Evolutionary conservation across 352 stramenopile genomes (phyloP).

Genomic region (Pythium brachiatum): DNA sequence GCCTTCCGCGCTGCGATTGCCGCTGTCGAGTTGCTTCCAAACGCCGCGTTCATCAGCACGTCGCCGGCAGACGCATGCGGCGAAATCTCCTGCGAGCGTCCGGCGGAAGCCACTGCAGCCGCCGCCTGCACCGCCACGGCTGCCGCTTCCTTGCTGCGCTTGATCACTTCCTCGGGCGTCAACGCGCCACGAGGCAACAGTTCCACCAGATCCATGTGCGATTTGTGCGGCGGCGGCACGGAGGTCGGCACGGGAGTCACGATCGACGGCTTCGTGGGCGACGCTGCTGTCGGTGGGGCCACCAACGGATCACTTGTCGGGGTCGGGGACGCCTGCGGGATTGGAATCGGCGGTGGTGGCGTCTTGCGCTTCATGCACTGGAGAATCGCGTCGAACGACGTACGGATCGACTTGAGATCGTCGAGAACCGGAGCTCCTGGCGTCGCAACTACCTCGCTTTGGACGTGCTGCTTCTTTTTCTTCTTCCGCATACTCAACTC

Average conservation of each 20-base stretch:
- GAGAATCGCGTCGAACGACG: conserved; percentile 81
- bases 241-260: conserved; percentile 31
- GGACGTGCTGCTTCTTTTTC: conserved; percentile 36
- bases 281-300: not conserved
- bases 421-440: conserved; percentile 32
- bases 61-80: conserved; percentile 48
- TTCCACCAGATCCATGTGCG: conserved; percentile 70
- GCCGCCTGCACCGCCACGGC: conserved; percentile 72
- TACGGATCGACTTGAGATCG: conserved; percentile 76
- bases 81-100: conserved; percentile 33
- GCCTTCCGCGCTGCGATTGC: conserved; percentile 19
- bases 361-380: conserved; percentile 86
- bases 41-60: conserved; percentile 48
- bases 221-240: conserved; percentile 73
- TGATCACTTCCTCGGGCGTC: conserved; percentile 82
- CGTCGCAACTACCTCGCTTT: conserved; percentile 7
- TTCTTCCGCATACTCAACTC: conserved; percentile 55
- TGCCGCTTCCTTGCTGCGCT: conserved; percentile 79
- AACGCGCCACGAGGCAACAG: conserved; percentile 50
- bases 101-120: conserved; percentile 55
- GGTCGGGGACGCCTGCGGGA: conserved; percentile 27
- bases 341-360: conserved; percentile 67
- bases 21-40: conserved; percentile 31
- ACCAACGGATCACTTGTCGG: not conserved
- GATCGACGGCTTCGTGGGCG: conserved; percentile 26